These are phyloP conservation scores for Testicularia cyperi DNA, from an alignment of 1,284 basidiomycete species.

Conservation along the genomic window DNA sequence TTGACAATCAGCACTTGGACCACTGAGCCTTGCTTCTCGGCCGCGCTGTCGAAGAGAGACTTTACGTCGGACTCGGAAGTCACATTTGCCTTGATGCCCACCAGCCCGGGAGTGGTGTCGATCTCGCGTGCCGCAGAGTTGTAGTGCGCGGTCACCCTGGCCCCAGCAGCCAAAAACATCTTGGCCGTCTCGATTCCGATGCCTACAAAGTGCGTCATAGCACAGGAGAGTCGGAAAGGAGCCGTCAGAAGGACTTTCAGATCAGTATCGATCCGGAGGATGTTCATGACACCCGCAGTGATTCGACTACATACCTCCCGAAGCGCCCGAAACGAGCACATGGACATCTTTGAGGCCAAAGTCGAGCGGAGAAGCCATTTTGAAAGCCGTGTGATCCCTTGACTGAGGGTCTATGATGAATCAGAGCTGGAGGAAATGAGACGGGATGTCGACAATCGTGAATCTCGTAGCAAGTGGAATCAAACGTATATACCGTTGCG, in stretches of 20 bases:
- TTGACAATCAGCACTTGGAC: conserved; percentile 67
- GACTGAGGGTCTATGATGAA: too few relatives aligned
- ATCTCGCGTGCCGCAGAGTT: conserved; percentile 66
- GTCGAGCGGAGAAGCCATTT: conserved; percentile 21
- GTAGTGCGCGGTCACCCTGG: conserved; percentile 73
- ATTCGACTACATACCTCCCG: conserved; percentile 29
- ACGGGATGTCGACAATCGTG: too few relatives aligned
- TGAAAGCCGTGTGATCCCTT: too few relatives aligned
- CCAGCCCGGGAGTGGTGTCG: conserved; percentile 59
- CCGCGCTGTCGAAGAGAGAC: conserved; percentile 54
- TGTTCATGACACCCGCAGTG: not conserved
- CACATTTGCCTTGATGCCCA: conserved; percentile 67
- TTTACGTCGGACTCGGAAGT: conserved; percentile 67
- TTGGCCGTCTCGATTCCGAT: conserved; percentile 37
- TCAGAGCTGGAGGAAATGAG: too few relatives aligned
- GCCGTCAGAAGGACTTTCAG: not conserved
- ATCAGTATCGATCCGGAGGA: not conserved
- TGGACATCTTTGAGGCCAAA: conserved; percentile 26
- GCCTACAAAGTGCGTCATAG: conserved; percentile 2
- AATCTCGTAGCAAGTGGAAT: too few relatives aligned
- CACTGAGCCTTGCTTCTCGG: conserved; percentile 55
- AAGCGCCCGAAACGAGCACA: conserved; percentile 31
- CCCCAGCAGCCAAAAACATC: conserved; percentile 61
- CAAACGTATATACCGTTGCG: too few relatives aligned
- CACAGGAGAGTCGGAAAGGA: too few relatives aligned